Percentiles rank a stretch among this genome's conserved stretches.
These are phyloP conservation scores for Malassezia pachydermatis DNA, from an alignment of 1,284 basidiomycete genomes.

Conservation along the genomic window DNA sequence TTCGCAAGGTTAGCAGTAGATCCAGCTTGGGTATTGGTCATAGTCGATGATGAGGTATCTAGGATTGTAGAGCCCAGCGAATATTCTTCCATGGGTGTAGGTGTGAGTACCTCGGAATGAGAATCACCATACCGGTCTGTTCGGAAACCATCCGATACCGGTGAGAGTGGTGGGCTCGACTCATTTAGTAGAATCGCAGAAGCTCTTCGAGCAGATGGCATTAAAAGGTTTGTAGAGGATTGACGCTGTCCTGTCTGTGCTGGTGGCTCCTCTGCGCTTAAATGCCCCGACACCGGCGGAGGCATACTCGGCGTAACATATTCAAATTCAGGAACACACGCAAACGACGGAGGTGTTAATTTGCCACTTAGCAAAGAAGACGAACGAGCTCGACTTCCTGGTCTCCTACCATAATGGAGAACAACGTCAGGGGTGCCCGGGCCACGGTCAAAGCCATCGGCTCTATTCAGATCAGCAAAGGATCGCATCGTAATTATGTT, in stretches of 20 bases:
- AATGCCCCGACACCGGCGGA: background rate
- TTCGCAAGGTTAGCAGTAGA: too few relatives aligned
- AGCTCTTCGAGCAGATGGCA: slow-evolving; percentile 33
- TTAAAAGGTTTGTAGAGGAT: slow-evolving; percentile 20
- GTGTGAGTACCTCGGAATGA: too few relatives aligned
- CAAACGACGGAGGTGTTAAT: background rate
- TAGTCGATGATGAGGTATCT: too few relatives aligned
- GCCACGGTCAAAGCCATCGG: slow-evolving; percentile 1
- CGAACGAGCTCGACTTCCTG: background rate
- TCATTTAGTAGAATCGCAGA: slow-evolving; percentile 29
- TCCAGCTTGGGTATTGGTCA: too few relatives aligned
- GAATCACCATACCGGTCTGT: too few relatives aligned
- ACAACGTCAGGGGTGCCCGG: slow-evolving; percentile 15
- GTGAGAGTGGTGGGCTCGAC: slow-evolving; percentile 37
- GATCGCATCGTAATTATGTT: slow-evolving; percentile 1
- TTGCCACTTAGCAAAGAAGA: slow-evolving; percentile 3
- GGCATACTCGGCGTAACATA: too few relatives aligned
- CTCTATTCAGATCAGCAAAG: background rate
- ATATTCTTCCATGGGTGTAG: too few relatives aligned
- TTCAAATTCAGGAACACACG: too few relatives aligned
- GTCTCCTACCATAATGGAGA: background rate
- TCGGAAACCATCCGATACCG: slow-evolving; percentile 27
- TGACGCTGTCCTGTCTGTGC: background rate
- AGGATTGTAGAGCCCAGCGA: too few relatives aligned
- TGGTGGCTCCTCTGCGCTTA: too few relatives aligned